Percentiles rank a stretch among this genome's conserved stretches.
Evolutionary conservation across 192 early-diverging fungal species (phyloP).

Genomic region (Coemansia sp.): DNA sequence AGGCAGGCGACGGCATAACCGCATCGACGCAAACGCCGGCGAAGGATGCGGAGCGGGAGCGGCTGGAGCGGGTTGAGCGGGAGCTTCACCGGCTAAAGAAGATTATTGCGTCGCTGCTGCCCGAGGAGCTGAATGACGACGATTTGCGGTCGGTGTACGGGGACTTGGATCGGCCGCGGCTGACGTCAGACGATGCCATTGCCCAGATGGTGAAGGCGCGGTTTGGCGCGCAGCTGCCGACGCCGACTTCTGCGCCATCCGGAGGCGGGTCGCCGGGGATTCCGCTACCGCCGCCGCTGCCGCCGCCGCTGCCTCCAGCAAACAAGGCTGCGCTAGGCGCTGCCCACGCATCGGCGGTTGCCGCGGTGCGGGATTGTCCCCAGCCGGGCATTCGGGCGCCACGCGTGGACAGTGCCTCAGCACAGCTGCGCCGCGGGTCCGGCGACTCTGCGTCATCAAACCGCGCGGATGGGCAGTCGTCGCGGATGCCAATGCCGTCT

Average conservation of each 20-base stretch:
- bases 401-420: background rate
- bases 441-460: conserved; percentile 6
- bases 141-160: conserved; percentile 50
- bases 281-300: conserved; percentile 16
- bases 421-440: background rate
- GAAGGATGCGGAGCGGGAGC: conserved; percentile 23
- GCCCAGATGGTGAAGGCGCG: conserved; percentile 24
- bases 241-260: conserved; percentile 13
- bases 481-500: background rate
- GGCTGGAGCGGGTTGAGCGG: conserved; percentile 47
- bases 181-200: conserved; percentile 29
- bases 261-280: background rate
- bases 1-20: background rate
- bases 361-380: background rate
- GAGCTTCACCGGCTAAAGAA: conserved; percentile 46
- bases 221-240: conserved; percentile 11
- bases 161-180: conserved; percentile 28
- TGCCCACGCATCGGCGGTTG: background rate
- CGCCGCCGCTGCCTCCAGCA: conserved; percentile 16
- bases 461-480: background rate
- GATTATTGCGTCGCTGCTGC: conserved; percentile 46
- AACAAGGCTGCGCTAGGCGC: background rate
- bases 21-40: background rate
- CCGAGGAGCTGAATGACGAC: conserved; percentile 46
- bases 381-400: background rate